These are phyloP conservation scores for Fusarium subglutinans DNA, from an alignment of 2,329 filamentous ascomycete species.

Conservation along the genomic window DNA sequence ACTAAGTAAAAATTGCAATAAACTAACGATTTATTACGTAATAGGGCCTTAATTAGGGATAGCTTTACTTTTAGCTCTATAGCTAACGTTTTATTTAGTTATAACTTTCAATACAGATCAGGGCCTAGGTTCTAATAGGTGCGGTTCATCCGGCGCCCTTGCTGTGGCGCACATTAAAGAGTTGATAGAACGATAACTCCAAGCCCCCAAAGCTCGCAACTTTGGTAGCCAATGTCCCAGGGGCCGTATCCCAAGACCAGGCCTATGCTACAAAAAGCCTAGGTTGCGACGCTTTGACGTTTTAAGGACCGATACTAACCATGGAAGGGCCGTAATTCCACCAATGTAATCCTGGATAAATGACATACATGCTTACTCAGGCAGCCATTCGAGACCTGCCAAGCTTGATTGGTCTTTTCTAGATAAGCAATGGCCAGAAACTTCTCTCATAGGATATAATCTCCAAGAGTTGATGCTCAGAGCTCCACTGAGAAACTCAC, in stretches of 20 bases:
- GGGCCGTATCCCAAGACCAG: not conserved
- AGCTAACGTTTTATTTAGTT: too few relatives aligned
- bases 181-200: not conserved
- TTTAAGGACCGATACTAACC: not conserved
- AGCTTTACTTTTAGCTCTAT: too few relatives aligned
- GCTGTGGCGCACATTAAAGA: not conserved
- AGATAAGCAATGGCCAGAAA: not conserved
- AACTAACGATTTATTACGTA: too few relatives aligned
- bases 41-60: too few relatives aligned
- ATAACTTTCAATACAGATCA: too few relatives aligned
- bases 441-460: slow-evolving; percentile 8
- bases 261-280: not conserved
- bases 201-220: not conserved
- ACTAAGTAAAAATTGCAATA: too few relatives aligned
- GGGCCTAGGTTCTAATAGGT: not conserved
- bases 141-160: not conserved
- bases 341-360: not conserved
- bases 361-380: slow-evolving; percentile 10
- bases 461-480: not conserved
- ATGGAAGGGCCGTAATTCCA: not conserved
- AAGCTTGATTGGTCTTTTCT: slow-evolving; percentile 6
- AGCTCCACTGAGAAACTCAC: slow-evolving; percentile 3
- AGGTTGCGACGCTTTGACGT: slow-evolving; percentile 25
- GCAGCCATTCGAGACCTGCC: not conserved
- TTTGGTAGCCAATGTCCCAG: not conserved